Conservation (phyloP, 2,329 filamentous ascomycete species). For the Leptosphaerulina australis region DNA sequence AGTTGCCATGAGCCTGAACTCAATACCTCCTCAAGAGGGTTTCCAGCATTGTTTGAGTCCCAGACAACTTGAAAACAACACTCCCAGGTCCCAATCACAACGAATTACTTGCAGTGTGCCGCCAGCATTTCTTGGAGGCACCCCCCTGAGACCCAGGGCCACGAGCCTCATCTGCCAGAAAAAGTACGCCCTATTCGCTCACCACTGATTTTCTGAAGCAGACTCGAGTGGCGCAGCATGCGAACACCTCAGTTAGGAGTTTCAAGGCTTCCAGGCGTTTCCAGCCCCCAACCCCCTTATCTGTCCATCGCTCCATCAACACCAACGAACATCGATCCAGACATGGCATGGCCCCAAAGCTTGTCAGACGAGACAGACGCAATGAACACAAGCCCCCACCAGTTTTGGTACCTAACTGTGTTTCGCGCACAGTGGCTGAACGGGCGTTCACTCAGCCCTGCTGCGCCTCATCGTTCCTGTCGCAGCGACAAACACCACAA, state of each 20-base stretch:
- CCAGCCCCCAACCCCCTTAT: conserved; percentile 1
- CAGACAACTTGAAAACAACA: neutral
- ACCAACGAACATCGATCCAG: neutral
- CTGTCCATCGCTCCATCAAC: neutral
- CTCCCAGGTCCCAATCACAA: neutral
- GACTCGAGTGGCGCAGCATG: conserved; percentile 26
- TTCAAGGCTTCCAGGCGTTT: conserved; percentile 1
- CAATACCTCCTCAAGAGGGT: no score
- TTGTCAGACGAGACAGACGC: neutral
- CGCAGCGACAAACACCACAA: neutral
- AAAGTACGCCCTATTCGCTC: conserved; percentile 15
- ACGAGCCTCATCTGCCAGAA: conserved; percentile 30
- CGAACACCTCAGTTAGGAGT: conserved; percentile 20
- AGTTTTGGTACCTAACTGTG: conserved; percentile 16
- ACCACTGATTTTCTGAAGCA: conserved; percentile 15
- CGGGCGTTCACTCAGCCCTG: conserved; percentile 17
- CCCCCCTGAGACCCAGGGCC: neutral
- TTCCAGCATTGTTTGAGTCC: neutral
- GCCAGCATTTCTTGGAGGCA: neutral
- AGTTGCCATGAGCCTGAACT: no score
- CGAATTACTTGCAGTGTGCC: neutral
- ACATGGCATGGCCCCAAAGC: neutral
- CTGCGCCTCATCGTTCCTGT: conserved; percentile 16
- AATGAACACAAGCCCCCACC: conserved; percentile 8
- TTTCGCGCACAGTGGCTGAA: conserved; percentile 20